phyloP scores from a whole-genome alignment of 768 basidiomycete species.

The Auriculariales sp. region DNA sequence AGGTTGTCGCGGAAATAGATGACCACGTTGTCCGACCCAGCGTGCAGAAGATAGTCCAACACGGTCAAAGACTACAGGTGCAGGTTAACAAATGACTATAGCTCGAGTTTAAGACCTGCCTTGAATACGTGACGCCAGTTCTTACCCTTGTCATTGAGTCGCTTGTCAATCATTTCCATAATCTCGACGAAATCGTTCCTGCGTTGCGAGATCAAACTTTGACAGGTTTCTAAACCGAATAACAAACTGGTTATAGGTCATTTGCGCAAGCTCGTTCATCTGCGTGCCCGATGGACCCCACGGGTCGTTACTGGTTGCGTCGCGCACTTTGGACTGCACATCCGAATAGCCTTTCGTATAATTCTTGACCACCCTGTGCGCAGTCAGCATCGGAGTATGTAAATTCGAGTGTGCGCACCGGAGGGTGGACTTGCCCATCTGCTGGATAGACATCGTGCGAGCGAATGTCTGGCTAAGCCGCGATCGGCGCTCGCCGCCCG shows the following conservation, averaged over 20 bases:
- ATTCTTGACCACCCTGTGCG: conserved; percentile 83
- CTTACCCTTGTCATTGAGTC: conserved; percentile 97
- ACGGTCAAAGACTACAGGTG: conserved; percentile 37
- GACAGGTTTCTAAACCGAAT: neutral
- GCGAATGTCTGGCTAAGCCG: neutral
- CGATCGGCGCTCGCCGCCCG: conserved; percentile 24
- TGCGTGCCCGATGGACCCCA: conserved; percentile 96
- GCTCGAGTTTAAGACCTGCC: conserved; percentile 25
- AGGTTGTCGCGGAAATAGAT: conserved; percentile 97
- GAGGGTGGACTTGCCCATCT: conserved; percentile 51
- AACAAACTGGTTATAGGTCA: conserved; percentile 91
- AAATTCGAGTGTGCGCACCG: conserved; percentile 22
- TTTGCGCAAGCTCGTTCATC: conserved; percentile 97
- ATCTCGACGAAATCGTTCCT: conserved; percentile 96
- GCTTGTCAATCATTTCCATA: conserved; percentile 99
- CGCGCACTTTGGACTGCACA: conserved; percentile 86
- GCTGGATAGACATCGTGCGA: conserved; percentile 37
- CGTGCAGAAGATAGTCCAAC: conserved; percentile 89
- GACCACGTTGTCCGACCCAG: conserved; percentile 95
- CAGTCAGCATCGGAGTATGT: conserved; percentile 18
- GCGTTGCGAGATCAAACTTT: neutral
- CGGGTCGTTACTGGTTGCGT: conserved; percentile 94
- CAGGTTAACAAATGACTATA: conserved; percentile 73
- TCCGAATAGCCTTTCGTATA: conserved; percentile 92
- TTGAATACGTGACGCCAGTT: conserved; percentile 99